A percentile compares a stretch with the other conserved stretches of the same genome.
Evolutionary conservation across 257 asterid genomes (phyloP).

Genomic region (Cynanchum wilfordii): DNA sequence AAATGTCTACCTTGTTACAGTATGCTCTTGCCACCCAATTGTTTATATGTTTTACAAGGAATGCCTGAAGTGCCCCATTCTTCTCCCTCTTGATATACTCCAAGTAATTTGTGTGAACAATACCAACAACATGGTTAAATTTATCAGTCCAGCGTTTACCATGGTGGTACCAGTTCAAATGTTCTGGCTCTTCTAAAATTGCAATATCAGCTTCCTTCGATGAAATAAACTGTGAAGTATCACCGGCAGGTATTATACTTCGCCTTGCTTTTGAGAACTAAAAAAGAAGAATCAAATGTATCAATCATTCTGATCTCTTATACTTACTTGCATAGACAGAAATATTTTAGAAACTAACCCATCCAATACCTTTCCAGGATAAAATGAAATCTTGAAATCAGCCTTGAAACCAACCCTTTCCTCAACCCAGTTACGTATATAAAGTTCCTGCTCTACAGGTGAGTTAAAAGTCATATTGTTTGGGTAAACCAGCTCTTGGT

Average conservation of each 20-base stretch:
- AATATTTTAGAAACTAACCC: neutral
- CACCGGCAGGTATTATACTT: slow-evolving; percentile 95
- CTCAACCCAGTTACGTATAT: slow-evolving; percentile 92
- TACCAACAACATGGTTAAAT: slow-evolving; percentile 93
- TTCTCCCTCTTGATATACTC: slow-evolving; percentile 98
- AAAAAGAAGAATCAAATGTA: slow-evolving; percentile 1
- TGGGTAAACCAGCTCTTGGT: slow-evolving; percentile 95
- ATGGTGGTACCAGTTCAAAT: slow-evolving; percentile 98
- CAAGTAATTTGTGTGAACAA: slow-evolving; percentile 95
- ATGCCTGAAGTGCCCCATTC: slow-evolving; percentile 95
- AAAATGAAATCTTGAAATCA: slow-evolving; percentile 87
- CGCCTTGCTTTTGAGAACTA: slow-evolving; percentile 87
- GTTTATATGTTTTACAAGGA: slow-evolving; percentile 86
- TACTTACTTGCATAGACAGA: slow-evolving; percentile 4
- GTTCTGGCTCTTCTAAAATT: slow-evolving; percentile 97
- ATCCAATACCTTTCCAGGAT: slow-evolving; percentile 86
- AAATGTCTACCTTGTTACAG: slow-evolving; percentile 71
- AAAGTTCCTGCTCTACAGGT: slow-evolving; percentile 88
- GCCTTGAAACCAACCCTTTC: slow-evolving; percentile 91
- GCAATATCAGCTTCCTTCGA: slow-evolving; percentile 98
- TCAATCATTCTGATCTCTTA: slow-evolving; percentile 13
- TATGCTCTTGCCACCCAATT: slow-evolving; percentile 88
- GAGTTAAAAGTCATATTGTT: slow-evolving; percentile 75
- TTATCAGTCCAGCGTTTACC: slow-evolving; percentile 99
- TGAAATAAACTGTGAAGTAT: slow-evolving; percentile 80